Conservation (phyloP, 202 grass and related monocot species). For the Musa balbisiana region DNA sequence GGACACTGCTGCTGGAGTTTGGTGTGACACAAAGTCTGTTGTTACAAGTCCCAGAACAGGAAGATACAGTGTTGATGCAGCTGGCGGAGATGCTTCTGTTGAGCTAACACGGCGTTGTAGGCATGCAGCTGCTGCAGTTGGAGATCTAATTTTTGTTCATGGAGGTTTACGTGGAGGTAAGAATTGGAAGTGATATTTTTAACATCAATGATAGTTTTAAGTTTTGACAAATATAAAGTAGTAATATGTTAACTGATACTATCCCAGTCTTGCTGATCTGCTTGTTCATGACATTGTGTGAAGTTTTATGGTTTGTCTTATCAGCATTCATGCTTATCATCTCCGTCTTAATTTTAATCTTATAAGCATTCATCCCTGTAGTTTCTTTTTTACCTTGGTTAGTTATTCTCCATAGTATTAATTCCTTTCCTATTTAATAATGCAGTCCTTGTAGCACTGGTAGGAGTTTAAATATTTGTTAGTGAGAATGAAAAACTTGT, state of each 20-base stretch:
- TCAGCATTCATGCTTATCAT: not conserved
- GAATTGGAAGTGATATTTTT: conserved; percentile 18
- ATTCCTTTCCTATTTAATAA: no score
- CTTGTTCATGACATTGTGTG: not conserved
- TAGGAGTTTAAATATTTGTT: no score
- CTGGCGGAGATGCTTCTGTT: conserved; percentile 86
- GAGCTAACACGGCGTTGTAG: conserved; percentile 87
- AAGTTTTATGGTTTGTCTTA: not conserved
- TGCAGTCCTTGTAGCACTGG: no score
- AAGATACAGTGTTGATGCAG: conserved; percentile 83
- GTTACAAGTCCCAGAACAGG: conserved; percentile 89
- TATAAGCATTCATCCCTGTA: no score
- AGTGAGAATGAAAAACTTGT: no score
- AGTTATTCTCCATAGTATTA: no score
- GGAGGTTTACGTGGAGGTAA: conserved; percentile 92
- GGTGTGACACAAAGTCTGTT: conserved; percentile 90
- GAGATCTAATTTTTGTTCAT: conserved; percentile 93
- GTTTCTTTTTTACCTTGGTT: no score
- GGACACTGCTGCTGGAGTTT: conserved; percentile 96
- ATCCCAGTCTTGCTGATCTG: no score
- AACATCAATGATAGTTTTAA: not conserved
- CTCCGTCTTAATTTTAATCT: no score
- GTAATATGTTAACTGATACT: no score
- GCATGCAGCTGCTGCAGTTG: conserved; percentile 90
- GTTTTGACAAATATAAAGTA: no score